Percentiles rank a stretch among this genome's conserved stretches.
Conservation (phyloP, 306 rosid species). For the Trifolium repens region DNA sequence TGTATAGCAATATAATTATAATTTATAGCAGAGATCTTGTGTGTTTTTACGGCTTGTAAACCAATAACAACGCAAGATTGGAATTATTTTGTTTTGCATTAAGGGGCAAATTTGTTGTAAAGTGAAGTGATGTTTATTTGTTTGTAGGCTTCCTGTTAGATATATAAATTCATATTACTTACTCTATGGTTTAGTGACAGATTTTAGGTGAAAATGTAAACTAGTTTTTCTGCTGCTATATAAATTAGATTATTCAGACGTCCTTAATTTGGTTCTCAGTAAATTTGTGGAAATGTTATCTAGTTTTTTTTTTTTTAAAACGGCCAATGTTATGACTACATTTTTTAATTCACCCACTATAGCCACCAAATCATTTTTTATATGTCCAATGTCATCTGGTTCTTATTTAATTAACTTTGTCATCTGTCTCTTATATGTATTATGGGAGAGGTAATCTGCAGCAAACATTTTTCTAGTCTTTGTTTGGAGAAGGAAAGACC, state of each 20-base stretch:
- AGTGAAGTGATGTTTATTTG: slow-evolving; percentile 28
- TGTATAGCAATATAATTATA: slow-evolving; percentile 59
- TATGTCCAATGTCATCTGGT: not conserved
- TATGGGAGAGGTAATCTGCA: not conserved
- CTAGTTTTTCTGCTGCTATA: not conserved
- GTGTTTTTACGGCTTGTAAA: slow-evolving; percentile 43
- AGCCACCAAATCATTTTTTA: too few species aligned
- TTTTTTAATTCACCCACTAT: too few species aligned
- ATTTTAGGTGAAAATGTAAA: slow-evolving; percentile 13
- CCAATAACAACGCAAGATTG: slow-evolving; percentile 41
- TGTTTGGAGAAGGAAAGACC: not conserved
- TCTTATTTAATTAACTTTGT: not conserved
- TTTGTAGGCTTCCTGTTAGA: slow-evolving; percentile 31
- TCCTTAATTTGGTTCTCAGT: not conserved
- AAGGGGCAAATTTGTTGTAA: slow-evolving; percentile 36
- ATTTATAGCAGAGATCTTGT: slow-evolving; percentile 45
- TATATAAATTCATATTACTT: slow-evolving; percentile 15
- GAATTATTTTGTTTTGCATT: slow-evolving; percentile 33
- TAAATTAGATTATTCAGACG: not conserved
- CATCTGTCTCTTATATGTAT: not conserved
- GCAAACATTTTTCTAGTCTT: not conserved
- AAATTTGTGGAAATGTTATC: not conserved
- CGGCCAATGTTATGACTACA: too few species aligned
- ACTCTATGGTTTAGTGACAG: slow-evolving; percentile 1
- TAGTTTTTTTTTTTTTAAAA: not conserved